These are phyloP conservation scores for Plasmodium ovale DNA, from an alignment of 169 alveolate species.

Conservation along the genomic window DNA sequence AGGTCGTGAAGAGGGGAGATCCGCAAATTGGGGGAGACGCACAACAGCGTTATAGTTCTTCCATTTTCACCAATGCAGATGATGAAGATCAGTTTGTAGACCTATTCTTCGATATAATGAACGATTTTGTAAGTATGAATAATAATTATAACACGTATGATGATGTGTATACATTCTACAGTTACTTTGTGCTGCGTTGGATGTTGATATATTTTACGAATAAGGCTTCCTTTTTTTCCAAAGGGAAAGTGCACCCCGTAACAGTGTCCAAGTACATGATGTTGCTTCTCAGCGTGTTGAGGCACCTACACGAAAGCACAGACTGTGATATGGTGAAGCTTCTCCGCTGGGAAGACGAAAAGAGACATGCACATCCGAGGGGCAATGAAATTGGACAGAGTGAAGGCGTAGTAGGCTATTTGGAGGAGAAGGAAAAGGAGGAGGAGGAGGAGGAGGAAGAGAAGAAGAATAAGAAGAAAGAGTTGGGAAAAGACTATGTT, in stretches of 20 bases:
- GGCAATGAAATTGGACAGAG: too few species aligned
- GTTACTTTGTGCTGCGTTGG: slow-evolving; percentile 68
- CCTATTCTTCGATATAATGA: slow-evolving; percentile 55
- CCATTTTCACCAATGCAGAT: slow-evolving; percentile 4
- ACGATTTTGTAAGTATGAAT: slow-evolving; percentile 15
- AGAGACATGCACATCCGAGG: too few species aligned
- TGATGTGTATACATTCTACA: slow-evolving; percentile 27
- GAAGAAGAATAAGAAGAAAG: too few species aligned
- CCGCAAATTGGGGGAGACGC: too few species aligned
- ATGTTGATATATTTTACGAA: slow-evolving; percentile 55
- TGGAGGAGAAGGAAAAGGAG: neutral
- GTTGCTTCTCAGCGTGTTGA: slow-evolving; percentile 25
- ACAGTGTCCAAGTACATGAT: slow-evolving; percentile 34
- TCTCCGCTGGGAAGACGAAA: neutral
- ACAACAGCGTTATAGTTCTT: too few species aligned
- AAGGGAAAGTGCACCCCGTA: slow-evolving; percentile 7
- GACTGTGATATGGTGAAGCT: neutral
- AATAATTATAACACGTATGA: slow-evolving; percentile 66
- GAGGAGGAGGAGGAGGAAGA: neutral
- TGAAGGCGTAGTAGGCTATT: too few species aligned
- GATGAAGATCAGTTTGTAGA: slow-evolving; percentile 35
- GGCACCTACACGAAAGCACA: slow-evolving; percentile 37
- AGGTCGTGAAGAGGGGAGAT: too few species aligned
- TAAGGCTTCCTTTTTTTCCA: slow-evolving; percentile 40
- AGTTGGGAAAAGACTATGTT: too few species aligned